These are phyloP conservation scores for Mycena epipterygia DNA, from an alignment of 768 basidiomycete species.

Conservation along the genomic window DNA sequence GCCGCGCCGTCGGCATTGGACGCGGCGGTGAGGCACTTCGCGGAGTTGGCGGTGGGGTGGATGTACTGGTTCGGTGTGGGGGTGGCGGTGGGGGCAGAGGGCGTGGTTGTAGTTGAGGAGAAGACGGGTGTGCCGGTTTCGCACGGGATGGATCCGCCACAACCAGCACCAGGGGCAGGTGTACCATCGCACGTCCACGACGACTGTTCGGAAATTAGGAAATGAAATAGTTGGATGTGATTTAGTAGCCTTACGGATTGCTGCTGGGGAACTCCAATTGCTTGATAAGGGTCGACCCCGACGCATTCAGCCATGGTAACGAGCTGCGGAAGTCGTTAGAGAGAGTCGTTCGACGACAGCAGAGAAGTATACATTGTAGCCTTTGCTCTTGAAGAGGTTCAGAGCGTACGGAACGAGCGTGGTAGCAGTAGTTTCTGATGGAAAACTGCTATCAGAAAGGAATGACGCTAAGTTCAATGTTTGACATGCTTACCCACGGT, in stretches of 20 bases:
- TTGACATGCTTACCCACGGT: slow-evolving; percentile 40
- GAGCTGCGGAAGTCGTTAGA: slow-evolving; percentile 37
- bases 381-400: slow-evolving; percentile 37
- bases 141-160: slow-evolving; percentile 33
- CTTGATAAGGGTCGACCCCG: slow-evolving; percentile 50
- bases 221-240: not conserved
- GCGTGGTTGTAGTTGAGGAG: slow-evolving; percentile 21
- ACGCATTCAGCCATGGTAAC: slow-evolving; percentile 58
- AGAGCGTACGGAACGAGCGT: slow-evolving; percentile 23
- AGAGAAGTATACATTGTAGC: slow-evolving; percentile 35
- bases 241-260: slow-evolving; percentile 5
- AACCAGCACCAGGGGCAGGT: slow-evolving; percentile 21
- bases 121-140: slow-evolving; percentile 24
- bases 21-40: slow-evolving; percentile 38
- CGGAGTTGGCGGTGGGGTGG: slow-evolving; percentile 16
- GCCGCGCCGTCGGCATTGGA: slow-evolving; percentile 42
- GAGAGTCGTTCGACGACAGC: not conserved
- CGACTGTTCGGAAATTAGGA: not conserved
- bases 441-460: not conserved
- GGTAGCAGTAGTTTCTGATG: slow-evolving; percentile 5
- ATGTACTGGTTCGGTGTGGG: slow-evolving; percentile 14
- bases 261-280: slow-evolving; percentile 37
- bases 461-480: not conserved
- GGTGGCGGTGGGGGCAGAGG: not conserved
- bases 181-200: slow-evolving; percentile 23